Conservation (phyloP, 2,329 filamentous ascomycete species). For the Alternaria postmessia region DNA sequence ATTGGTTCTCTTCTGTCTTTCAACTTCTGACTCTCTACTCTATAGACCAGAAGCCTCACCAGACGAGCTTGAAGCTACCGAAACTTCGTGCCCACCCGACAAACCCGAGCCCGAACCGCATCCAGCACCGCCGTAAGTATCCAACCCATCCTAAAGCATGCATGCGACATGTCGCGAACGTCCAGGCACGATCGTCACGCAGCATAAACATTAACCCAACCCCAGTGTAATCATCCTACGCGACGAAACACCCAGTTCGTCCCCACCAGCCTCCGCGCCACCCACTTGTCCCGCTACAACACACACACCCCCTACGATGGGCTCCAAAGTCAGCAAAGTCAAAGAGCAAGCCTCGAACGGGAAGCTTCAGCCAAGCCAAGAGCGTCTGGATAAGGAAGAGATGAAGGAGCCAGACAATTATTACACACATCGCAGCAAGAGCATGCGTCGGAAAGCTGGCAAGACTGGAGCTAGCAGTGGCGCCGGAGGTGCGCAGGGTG, state of each 20-base stretch:
- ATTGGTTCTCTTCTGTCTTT: slow-evolving; percentile 10
- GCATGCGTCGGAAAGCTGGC: slow-evolving; percentile 44
- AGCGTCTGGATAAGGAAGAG: slow-evolving; percentile 42
- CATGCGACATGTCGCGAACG: neutral
- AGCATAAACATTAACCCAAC: neutral
- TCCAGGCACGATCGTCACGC: neutral
- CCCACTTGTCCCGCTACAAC: neutral
- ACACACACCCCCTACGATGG: slow-evolving; percentile 29
- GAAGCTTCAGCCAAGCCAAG: slow-evolving; percentile 36
- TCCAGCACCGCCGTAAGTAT: slow-evolving; percentile 28
- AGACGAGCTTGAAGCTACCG: neutral
- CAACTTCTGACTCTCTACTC: neutral
- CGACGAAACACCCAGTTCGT: slow-evolving; percentile 2
- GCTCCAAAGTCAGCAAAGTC: slow-evolving; percentile 41
- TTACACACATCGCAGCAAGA: slow-evolving; percentile 45
- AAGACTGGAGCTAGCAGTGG: slow-evolving; percentile 17
- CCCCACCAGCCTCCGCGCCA: neutral
- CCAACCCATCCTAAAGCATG: neutral
- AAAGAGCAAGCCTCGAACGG: slow-evolving; percentile 20
- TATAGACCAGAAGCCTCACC: slow-evolving; percentile 5
- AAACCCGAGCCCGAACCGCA: slow-evolving; percentile 24
- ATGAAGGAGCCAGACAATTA: slow-evolving; percentile 48
- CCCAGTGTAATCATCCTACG: slow-evolving; percentile 32
- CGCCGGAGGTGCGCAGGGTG: slow-evolving; percentile 11
- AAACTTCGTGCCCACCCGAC: neutral